phyloP scores from a whole-genome alignment of 176 grass and related monocot species.

The Phragmites australis region DNA sequence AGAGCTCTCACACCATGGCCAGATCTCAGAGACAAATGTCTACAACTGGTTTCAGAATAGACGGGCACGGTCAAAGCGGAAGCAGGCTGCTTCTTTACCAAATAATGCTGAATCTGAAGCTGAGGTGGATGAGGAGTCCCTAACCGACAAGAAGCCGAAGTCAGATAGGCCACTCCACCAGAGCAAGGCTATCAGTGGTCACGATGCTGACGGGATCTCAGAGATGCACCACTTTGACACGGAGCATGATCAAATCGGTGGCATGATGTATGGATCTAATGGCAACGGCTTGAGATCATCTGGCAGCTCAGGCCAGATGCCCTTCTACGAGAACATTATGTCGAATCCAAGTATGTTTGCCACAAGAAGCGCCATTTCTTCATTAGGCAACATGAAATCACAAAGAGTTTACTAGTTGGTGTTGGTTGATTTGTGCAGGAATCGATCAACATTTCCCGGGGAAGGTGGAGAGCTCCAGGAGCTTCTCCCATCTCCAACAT shows the following conservation, averaged over 20 bases:
- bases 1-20: conserved; percentile 85
- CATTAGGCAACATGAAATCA: neutral
- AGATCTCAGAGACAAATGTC: conserved; percentile 97
- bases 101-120: conserved; percentile 82
- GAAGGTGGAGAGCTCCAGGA: conserved; percentile 53
- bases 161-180: conserved; percentile 51
- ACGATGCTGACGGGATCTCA: conserved; percentile 39
- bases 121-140: conserved; percentile 75
- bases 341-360: conserved; percentile 60
- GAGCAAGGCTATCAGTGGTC: conserved; percentile 27
- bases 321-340: conserved; percentile 75
- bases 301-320: conserved; percentile 60
- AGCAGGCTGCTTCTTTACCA: conserved; percentile 66
- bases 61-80: conserved; percentile 85
- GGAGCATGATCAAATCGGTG: conserved; percentile 35
- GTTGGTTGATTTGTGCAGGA: conserved; percentile 47
- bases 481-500: conserved; percentile 49
- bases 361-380: neutral
- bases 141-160: conserved; percentile 73
- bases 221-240: conserved; percentile 47
- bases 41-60: conserved; percentile 99
- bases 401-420: neutral
- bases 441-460: conserved; percentile 71
- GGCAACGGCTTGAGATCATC: conserved; percentile 54
- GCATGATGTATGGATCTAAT: conserved; percentile 55